Evolutionary conservation across 257 asterid species (phyloP).

Genomic region (Salvia miltiorrhiza): DNA sequence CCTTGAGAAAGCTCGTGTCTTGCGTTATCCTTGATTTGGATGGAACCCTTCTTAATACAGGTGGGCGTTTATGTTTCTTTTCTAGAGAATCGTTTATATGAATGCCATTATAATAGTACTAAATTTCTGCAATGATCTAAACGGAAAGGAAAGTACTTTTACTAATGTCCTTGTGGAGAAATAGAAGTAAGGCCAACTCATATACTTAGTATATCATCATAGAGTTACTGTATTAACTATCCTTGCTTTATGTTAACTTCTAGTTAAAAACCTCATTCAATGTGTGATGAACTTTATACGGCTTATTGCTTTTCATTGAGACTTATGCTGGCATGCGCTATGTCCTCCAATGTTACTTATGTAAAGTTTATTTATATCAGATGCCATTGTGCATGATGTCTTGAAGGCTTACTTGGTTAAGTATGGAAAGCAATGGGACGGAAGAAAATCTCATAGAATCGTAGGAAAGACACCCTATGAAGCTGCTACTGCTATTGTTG

Average conservation of each 20-base stretch:
- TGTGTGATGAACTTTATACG: neutral
- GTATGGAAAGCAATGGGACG: constrained; percentile 89
- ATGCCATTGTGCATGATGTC: constrained; percentile 65
- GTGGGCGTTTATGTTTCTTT: constrained; percentile 32
- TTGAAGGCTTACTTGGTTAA: constrained; percentile 59
- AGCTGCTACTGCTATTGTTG: constrained; percentile 69
- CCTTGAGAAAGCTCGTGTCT: constrained; percentile 57
- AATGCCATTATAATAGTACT: neutral
- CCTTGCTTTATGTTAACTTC: constrained; percentile 1
- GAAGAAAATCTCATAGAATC: constrained; percentile 41
- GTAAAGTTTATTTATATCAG: constrained; percentile 36
- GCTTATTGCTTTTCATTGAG: neutral
- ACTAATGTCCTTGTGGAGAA: neutral
- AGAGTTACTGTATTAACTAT: neutral
- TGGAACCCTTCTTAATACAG: constrained; percentile 91
- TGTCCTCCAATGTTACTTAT: neutral
- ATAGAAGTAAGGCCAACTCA: neutral
- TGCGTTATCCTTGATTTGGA: constrained; percentile 91
- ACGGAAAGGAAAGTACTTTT: neutral
- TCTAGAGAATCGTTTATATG: neutral
- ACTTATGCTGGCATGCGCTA: neutral
- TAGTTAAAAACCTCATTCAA: neutral
- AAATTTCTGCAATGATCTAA: constrained; percentile 1
- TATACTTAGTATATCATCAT: neutral
- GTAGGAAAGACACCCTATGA: constrained; percentile 77